Percentiles rank a stretch among this genome's conserved stretches.
Evolutionary conservation across 1,139 yeast genomes (phyloP).

Genomic region (Taphrina confusa): DNA sequence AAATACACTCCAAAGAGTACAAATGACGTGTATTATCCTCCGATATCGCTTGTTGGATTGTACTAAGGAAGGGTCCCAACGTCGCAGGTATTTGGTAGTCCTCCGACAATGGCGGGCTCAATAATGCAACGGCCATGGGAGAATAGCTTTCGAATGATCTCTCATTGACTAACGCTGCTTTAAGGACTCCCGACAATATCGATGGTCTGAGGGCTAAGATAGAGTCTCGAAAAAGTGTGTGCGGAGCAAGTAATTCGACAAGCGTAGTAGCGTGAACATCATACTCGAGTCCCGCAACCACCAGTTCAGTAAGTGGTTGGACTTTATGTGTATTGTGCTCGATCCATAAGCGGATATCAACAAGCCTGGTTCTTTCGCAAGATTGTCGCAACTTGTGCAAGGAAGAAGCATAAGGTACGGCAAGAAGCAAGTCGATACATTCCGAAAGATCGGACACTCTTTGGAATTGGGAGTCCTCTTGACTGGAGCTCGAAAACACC

Average conservation of each 20-base stretch:
- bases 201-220: neutral
- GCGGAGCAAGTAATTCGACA: neutral
- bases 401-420: neutral
- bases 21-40: neutral
- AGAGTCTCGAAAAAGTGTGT: neutral
- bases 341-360: neutral
- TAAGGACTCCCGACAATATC: neutral
- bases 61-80: neutral
- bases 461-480: too few relatives aligned
- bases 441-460: too few relatives aligned
- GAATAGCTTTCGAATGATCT: constrained; percentile 14
- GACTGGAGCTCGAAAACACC: too few relatives aligned
- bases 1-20: neutral
- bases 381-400: neutral
- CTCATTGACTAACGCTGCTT: constrained; percentile 10
- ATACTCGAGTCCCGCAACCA: constrained; percentile 4
- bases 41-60: constrained; percentile 3
- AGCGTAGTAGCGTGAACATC: constrained; percentile 1
- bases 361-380: neutral
- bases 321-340: neutral
- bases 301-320: neutral
- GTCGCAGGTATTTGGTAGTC: neutral
- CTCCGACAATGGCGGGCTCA: neutral
- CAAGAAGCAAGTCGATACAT: neutral
- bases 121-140: neutral